These are phyloP conservation scores for Excoecaria cochinchinensis DNA, from an alignment of 345 rosid genomes.

Conservation along the genomic window DNA sequence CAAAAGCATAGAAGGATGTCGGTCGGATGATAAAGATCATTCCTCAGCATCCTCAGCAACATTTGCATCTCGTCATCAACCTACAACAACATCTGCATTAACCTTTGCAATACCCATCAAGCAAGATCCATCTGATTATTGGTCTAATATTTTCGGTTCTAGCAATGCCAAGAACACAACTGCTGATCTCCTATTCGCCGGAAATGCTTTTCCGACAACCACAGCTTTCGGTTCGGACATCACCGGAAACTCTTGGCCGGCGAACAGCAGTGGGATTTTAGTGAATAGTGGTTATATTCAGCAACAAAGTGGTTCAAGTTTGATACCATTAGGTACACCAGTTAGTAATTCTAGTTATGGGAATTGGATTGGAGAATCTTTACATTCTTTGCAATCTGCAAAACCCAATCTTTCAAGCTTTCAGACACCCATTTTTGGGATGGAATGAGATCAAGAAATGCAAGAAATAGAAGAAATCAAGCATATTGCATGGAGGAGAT, in stretches of 20 bases:
- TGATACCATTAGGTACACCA: constrained; percentile 48
- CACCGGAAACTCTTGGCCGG: constrained; percentile 12
- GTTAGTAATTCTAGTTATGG: constrained; percentile 31
- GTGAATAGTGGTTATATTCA: constrained; percentile 39
- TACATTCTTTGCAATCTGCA: constrained; percentile 55
- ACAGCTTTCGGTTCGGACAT: constrained; percentile 32
- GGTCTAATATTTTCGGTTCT: constrained; percentile 54
- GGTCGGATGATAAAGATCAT: constrained; percentile 45
- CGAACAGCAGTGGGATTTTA: constrained; percentile 15
- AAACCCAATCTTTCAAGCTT: constrained; percentile 64
- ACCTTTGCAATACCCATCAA: constrained; percentile 55
- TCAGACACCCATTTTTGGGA: constrained; percentile 87
- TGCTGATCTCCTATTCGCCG: not conserved
- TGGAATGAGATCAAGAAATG: constrained; percentile 54
- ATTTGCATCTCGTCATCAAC: constrained; percentile 34
- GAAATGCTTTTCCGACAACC: constrained; percentile 20
- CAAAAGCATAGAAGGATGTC: constrained; percentile 39
- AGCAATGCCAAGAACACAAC: constrained; percentile 19
- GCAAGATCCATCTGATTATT: constrained; percentile 53
- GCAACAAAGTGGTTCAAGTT: constrained; percentile 27
- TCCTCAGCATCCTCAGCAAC: constrained; percentile 51
- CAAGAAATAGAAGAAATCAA: constrained; percentile 31
- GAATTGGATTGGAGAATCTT: constrained; percentile 48
- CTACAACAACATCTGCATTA: constrained; percentile 23
- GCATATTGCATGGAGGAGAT: constrained; percentile 12